Evolutionary conservation across 2,329 filamentous ascomycete genomes (phyloP), one percentile per base, ranked within the genome.

Genomic region (Fusarium sp.): DNA sequence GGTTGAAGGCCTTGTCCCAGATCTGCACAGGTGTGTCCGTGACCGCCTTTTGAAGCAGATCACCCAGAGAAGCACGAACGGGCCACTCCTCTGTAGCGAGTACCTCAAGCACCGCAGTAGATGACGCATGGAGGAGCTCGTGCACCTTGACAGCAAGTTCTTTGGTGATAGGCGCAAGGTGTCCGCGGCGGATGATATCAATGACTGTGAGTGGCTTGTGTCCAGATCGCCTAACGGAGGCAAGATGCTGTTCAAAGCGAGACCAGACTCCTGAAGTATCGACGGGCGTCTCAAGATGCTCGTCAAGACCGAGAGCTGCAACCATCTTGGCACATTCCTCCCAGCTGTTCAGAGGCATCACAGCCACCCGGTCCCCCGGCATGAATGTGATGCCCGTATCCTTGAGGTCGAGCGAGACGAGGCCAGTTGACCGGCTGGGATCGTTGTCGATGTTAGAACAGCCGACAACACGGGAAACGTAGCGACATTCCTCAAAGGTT

Each of bases 291-390:
- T 85, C 82, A 1, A 88, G 79, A 61, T 83, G 81, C 3, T 80
- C 75, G 34, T 85, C 85, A 0, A 88, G 77, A 0, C 86, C 86
- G 2, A 88, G 78, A 0, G 85, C 85, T 0, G 85, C 82, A 3
- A 84, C 85, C 10, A 88, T 83, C 66, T 88, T 88, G 16, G 85
- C 85, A 53, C 84, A 87, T 70, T 88, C 86, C 9, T 83, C 82
- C 86, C 85, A 88, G 58, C 79, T 82, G 60, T 88, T 88, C 15
- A 88, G 80, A 0, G 86, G 85, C 86, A 88, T 88, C 3, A 88
- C 78, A 0, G 86, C 85, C 7, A 88, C 79, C 6, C 85, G 81
- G 55, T 88, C 86, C 0, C 86, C 86, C 0, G 86, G 85, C 51
- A 83, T 80, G 58, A 87, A 88, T 0, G 86, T 87, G 46, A 88